Base-by-base conservation (phyloP, 169 alveolate species). In the Eimeria acervulina region DNA sequence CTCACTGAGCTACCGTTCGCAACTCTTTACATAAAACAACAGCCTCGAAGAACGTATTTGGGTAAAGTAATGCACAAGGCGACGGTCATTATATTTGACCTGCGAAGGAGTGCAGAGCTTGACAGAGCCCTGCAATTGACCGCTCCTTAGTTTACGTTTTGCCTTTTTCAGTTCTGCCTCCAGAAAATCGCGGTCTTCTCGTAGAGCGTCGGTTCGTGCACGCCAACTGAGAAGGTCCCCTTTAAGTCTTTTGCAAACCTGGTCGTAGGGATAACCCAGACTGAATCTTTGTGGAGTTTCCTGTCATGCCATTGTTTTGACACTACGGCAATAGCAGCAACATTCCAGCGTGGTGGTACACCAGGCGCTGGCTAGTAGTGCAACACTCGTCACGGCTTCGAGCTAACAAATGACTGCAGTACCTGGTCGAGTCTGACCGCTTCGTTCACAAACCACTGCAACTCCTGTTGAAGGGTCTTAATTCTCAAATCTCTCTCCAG, bases 371-470 rank as follows among this genome's bases (percentile, higher is more conserved):
- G 61, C 55, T 38, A 6, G 59, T 36, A 47, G 47, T n/a, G 89
- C 19, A n/a, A 26, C 31, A 38, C 89, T 13, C 68, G 61, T 44
- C 13, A 51, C 44, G 70, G 66, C 42, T 44, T 40, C 68, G 42
- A 2, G 40, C 17, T 17, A 3, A 28, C 21, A 44, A 81, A 12
- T 6, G 19, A n/a, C 13, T 28, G 44, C 17, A 19, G 17, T 31
- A 84, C 93, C 81, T 88, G 92, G 38, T 96, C 97, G 28, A 96
- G 97, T 28, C 97, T 61, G 38, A 96, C 92, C 13, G 97, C 96
- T 76, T 96, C 97, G 10, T 95, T 44, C 72, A 94, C 95, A 52
- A 96, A 96, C 97, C 97, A 96, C 90, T 91, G 68, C 36, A 95
- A 84, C 31, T 95, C 97, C 78, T 68, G 42, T 42, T 95, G 96